Base-by-base conservation (phyloP, 768 basidiomycete species). In the Leucosporidium yakuticum region DNA sequence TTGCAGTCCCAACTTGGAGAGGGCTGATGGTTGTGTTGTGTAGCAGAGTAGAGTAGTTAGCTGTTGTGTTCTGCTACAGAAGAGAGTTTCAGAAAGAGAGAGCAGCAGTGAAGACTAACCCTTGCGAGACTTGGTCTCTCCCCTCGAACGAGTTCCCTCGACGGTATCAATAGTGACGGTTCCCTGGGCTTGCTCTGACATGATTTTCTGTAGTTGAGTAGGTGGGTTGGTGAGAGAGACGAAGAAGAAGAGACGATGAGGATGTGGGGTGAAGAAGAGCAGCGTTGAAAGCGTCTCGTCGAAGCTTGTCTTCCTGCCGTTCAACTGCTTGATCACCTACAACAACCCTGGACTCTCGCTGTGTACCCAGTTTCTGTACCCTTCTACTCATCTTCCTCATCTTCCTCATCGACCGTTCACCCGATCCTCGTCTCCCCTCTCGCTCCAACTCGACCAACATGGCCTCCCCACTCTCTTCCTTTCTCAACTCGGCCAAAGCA, bases 1-100 rank as follows among this genome's bases (percentile, higher is more conserved):
- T 82, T 96, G 96, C 80, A 99, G 81, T 50, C 96, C 96, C 74
- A 98, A 83, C 74, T 87, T 83, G 73, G 93, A 84, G 62, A 97
- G 85, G 21, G 93, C 92, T 72, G 44, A n/a, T n/a, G n/a, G n/a
- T n/a, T n/a, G n/a, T 3, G 27, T 19, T 0, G 29, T 12, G 6
- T 31, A 15, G 51, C 1, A 27, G 29, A 36, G 32, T 39, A 20
- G 4, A 50, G 39, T 36, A 50, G 39, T 36, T 1, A 31, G 51
- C 19, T 15, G 29, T 27, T 27, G 27, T 31, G 39, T 17, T 3
- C 7, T 20, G 27, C 29, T 19, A 49, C 51, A 57, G n/a, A 12
- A 31, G 32, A 4, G 8, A 14, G 29, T n/a, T n/a, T n/a, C n/a
- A 47, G 14, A 23, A 6, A 15, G 7, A 20, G 25, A 25, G 48